Evolutionary conservation across 768 basidiomycete genomes (phyloP).

Genomic region (Collybiopsis confluens): DNA sequence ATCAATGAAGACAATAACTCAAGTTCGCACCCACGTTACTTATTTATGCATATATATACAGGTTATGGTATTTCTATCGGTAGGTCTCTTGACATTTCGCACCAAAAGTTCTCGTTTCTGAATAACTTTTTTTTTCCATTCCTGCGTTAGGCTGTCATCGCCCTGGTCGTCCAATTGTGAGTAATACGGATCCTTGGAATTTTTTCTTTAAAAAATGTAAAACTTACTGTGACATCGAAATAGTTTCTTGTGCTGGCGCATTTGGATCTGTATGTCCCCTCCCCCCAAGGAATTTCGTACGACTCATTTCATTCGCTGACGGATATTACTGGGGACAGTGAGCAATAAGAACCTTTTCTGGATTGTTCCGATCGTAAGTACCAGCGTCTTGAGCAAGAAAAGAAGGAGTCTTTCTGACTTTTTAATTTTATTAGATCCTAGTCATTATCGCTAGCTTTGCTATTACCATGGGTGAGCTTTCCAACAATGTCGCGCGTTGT

Average conservation of each 20-base stretch:
- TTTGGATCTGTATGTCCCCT: conserved; percentile 6
- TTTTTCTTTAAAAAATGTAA: no score
- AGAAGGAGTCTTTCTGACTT: neutral
- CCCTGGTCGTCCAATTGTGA: neutral
- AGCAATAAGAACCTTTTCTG: neutral
- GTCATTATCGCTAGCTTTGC: neutral
- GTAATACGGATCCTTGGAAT: neutral
- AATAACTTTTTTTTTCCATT: no score
- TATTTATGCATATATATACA: no score
- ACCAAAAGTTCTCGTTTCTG: neutral
- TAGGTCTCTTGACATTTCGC: neutral
- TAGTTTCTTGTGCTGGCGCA: conserved; percentile 6
- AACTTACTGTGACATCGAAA: neutral
- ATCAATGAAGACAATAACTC: no score
- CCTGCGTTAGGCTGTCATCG: neutral
- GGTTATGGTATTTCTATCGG: conserved; percentile 6
- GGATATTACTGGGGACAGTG: neutral
- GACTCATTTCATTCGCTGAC: no score
- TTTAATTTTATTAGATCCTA: neutral
- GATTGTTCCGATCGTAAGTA: neutral
- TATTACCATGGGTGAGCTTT: conserved; percentile 2
- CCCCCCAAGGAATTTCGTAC: no score
- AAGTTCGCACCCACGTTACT: no score
- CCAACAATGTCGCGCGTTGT: no score
- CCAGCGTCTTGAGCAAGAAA: no score